A percentile compares a stretch with the other conserved stretches of the same genome.
Conservation (phyloP, 2,329 filamentous ascomycete species). For the Grosmannia penicillata region DNA sequence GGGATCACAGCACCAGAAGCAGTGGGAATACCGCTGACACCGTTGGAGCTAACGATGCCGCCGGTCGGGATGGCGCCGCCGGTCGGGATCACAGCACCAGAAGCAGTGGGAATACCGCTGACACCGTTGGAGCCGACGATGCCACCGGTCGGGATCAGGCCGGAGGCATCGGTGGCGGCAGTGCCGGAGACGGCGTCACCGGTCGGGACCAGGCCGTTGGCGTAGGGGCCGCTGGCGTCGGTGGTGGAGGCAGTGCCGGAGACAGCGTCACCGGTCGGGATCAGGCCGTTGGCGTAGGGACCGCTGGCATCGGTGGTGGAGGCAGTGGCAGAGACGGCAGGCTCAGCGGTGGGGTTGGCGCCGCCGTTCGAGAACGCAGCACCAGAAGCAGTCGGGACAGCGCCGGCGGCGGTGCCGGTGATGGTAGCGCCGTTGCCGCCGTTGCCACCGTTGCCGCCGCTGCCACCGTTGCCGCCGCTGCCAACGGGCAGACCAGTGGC, state of each 20-base stretch:
- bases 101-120: background rate
- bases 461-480: no score
- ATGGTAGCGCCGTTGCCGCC: slow-evolving; percentile 9
- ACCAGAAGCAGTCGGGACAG: background rate
- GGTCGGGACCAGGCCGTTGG: no score
- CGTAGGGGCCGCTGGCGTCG: no score
- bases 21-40: no score
- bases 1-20: no score
- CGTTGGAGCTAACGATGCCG: no score
- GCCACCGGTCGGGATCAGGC: background rate
- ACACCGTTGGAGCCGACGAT: background rate
- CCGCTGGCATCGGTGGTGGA: background rate
- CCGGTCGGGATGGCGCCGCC: no score
- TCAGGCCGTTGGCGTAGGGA: no score
- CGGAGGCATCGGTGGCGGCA: no score
- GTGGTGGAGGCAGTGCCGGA: background rate
- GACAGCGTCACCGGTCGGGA: no score
- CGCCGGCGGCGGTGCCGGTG: background rate
- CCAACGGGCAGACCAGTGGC: no score
- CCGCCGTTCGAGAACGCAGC: background rate
- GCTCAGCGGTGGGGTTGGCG: background rate
- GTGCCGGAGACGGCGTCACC: no score
- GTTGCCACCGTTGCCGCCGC: slow-evolving; percentile 1
- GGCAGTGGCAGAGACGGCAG: background rate
- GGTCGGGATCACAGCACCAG: background rate